Base-by-base conservation (phyloP, 345 rosid species). In the Aquilaria sinensis region DNA sequence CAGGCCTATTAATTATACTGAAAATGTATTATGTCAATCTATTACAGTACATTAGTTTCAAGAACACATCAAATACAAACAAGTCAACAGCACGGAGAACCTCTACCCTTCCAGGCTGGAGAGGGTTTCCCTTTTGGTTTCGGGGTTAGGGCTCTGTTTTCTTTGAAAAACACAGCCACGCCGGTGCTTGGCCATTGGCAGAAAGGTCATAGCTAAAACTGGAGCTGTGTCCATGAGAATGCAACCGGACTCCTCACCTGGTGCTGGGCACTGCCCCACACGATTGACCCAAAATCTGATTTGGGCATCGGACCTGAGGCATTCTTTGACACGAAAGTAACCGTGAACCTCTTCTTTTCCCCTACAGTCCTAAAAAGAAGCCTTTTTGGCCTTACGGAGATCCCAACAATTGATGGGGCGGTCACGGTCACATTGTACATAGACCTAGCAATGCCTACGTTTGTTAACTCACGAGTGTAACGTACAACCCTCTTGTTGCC, bases 201-300 rank as follows among this genome's bases (percentile, higher is more conserved):
- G 6, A 16, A 49, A 12, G 48, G 4, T 51, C 53, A 47, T 34
- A n/a, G 41, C 12, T 11, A 31, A 51, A 15, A 2, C 33, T 9
- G 30, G 15, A 15, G 47, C 64, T 72, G 73, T 57, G 87, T 79
- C 97, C 98, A 87, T 2, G 85, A 70, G 60, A 85, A 89, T 3
- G 94, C 77, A 59, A 89, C 75, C 0, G 98, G 98, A 73, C 97
- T 89, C 74, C 78, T 80, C 11, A 92, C 98, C 72, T 82, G 79
- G 72, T 80, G 79, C 46, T 72, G 74, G 12, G 74, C 81, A 66
- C 83, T 79, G 70, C 74, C 79, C 98, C 98, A 92, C 31, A 75
- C 70, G 9, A 92, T 80, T 41, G 93, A 81, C 57, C 98, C 97
- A 50, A 69, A 92, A 58, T 76, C 93, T 12, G 80, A 61, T 47